phyloP scores from a whole-genome alignment of 148 eudicot genomes.

The Vaccinium vitisidaea region DNA sequence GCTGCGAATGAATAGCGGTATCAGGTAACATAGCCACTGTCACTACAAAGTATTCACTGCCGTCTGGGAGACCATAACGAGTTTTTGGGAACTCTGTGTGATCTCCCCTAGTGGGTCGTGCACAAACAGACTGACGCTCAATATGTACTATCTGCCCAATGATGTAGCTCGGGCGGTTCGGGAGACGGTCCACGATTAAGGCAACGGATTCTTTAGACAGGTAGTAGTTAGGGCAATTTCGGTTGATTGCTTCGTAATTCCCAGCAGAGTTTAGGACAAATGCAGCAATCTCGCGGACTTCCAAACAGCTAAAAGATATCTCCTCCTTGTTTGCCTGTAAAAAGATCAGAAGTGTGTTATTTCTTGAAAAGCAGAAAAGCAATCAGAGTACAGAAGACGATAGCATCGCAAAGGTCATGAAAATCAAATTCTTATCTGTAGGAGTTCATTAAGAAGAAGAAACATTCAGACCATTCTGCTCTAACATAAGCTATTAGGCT shows the following conservation, averaged over 20 bases:
- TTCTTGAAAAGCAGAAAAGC: background rate
- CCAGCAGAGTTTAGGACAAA: slow-evolving; percentile 77
- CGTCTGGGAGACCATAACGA: slow-evolving; percentile 66
- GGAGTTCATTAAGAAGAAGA: background rate
- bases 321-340: slow-evolving; percentile 88
- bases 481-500: slow-evolving; percentile 4
- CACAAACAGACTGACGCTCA: slow-evolving; percentile 59
- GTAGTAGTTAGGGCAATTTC: slow-evolving; percentile 68
- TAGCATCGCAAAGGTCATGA: background rate
- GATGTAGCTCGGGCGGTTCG: slow-evolving; percentile 63
- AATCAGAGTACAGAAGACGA: background rate
- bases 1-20: slow-evolving; percentile 54
- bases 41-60: slow-evolving; percentile 81
- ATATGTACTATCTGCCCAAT: slow-evolving; percentile 92
- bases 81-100: slow-evolving; percentile 32
- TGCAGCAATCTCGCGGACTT: slow-evolving; percentile 92
- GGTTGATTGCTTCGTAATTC: slow-evolving; percentile 86
- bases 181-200: slow-evolving; percentile 74
- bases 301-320: slow-evolving; percentile 76
- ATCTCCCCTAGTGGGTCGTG: slow-evolving; percentile 30
- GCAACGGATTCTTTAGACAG: slow-evolving; percentile 92
- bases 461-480: background rate
- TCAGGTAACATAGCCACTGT: slow-evolving; percentile 93
- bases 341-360: background rate
- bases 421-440: background rate